Base-by-base conservation (phyloP, 1,284 basidiomycete genomes). In the Ustilago sp. region DNA sequence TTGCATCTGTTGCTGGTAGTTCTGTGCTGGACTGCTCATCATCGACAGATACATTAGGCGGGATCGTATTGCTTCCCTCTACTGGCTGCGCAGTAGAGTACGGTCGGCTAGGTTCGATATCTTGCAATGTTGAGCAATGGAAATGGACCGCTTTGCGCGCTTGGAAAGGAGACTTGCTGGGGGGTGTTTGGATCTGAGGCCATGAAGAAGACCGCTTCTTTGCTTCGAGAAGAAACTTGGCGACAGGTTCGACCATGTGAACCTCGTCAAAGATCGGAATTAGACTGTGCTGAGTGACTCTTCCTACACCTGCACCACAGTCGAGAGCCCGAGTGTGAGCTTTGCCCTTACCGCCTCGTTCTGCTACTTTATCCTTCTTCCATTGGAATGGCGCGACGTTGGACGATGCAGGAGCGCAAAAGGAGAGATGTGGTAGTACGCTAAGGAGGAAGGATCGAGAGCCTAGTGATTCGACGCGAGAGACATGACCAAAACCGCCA, bases 231-330 rank as follows among this genome's bases (percentile, higher is more conserved):
- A 85, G 69, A 62, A 85, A 84, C 74, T 84, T 84, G 58, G 65
- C 64, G 8, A 85, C 83, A 1, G 84, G 84, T 64, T 86, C 84
- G 51, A 85, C 84, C 50, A 86, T 68, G 51, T 85, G 82, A 8
- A 86, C 84, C 47, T 84, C 76, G 53, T 86, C 83, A 31, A 84
- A 74, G 48, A 86, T 71, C n/a, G 78, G 80, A 17, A 83, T 65
- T 8, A 86, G 63, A 36, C 76, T 80, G 71, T 83, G 77, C 52
- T 80, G 68, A 6, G 80, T 81, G 31, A 86, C 84, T n/a, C 84
- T 60, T 4, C 84, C 84, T 6, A 86, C 82, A 12, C 84, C 84
- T 9, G 84, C 84, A 41, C 84, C 84, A 57, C 80, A 83, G 54
- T 86, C 84, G 28, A 86, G 75, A 19, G 82, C 84, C 15, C 83